Base-by-base conservation (phyloP, 192 early-diverging fungal genomes). In the Powellomyces hirtus region DNA sequence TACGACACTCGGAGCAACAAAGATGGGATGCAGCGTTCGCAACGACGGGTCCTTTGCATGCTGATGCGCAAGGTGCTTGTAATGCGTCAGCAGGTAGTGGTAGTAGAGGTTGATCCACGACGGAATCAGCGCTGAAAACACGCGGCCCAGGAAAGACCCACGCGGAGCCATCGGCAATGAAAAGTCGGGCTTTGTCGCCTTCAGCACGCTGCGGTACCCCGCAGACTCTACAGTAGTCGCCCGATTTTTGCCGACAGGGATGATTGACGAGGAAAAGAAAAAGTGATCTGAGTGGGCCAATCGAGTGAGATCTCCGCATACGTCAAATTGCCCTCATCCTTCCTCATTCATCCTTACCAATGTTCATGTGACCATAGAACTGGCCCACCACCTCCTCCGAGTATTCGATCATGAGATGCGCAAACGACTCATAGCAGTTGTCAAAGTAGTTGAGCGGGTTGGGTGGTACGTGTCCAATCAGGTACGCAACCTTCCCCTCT, bases 351-450 rank as follows among this genome's bases (percentile, higher is more conserved):
- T 6, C 4, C 70, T 45, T 46, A 73, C 62, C 72, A n/a, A 74
- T 34, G 49, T 77, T 78, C 70, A 72, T 75, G 60, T 78, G 77
- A 6, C 77, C 77, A 55, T 75, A 78, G 62, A 75, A 68, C 59
- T 60, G 73, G 2, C 77, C 77, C 2, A n/a, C 13, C 27, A 78
- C 61, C n/a, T 52, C 42, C 37, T 75, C 64, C n/a, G 31, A 33
- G 59, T 76, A 78, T 42, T 72, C 55, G n/a, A 64, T 22, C 45
- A 64, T 67, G 24, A 78, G 38, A 0, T 34, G 18, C 1, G 70
- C 49, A 63, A 72, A 71, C 26, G 44, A 11, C 46, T 53, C 50
- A 35, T 71, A 71, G 61, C 77, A 78, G 27, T 42, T 34, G 2
- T 22, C 16, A 33, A 27, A 45, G 51, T 64, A 75, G 50, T 78